Evolutionary conservation across 1,284 basidiomycete genomes (phyloP).

Genomic region (Ustilago loliicola): DNA sequence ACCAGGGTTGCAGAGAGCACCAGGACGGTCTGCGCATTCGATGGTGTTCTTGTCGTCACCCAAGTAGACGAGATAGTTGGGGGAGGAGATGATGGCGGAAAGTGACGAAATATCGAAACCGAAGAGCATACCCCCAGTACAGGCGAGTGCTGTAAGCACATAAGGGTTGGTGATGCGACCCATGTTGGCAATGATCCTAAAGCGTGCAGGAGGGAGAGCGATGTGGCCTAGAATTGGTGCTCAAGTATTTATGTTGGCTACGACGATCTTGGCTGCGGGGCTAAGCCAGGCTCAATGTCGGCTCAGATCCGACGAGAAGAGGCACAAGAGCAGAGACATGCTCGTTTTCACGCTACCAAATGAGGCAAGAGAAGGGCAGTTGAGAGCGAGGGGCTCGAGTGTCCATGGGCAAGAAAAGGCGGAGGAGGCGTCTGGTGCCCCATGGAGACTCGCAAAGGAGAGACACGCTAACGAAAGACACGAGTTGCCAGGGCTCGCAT

Average conservation of each 20-base stretch:
- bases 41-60: slow-evolving; percentile 7
- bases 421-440: slow-evolving; percentile 14
- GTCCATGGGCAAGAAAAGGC: no score
- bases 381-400: neutral
- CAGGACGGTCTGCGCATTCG: slow-evolving; percentile 29
- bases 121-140: slow-evolving; percentile 49
- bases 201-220: neutral
- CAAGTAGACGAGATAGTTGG: slow-evolving; percentile 50
- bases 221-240: no score
- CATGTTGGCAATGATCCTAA: slow-evolving; percentile 15
- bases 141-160: slow-evolving; percentile 43
- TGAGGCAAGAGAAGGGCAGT: neutral
- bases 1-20: slow-evolving; percentile 31
- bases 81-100: slow-evolving; percentile 33
- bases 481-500: slow-evolving; percentile 13
- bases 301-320: neutral
- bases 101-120: slow-evolving; percentile 48
- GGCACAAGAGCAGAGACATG: no score
- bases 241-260: slow-evolving; percentile 17
- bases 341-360: no score
- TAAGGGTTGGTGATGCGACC: slow-evolving; percentile 49
- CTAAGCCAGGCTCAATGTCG: neutral
- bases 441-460: slow-evolving; percentile 9
- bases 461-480: slow-evolving; percentile 3
- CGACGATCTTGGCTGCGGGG: neutral